Evolutionary conservation across 805 yeast species (phyloP), one percentile per base, ranked within the genome.

Genomic region (Ascoidea asiatica): DNA sequence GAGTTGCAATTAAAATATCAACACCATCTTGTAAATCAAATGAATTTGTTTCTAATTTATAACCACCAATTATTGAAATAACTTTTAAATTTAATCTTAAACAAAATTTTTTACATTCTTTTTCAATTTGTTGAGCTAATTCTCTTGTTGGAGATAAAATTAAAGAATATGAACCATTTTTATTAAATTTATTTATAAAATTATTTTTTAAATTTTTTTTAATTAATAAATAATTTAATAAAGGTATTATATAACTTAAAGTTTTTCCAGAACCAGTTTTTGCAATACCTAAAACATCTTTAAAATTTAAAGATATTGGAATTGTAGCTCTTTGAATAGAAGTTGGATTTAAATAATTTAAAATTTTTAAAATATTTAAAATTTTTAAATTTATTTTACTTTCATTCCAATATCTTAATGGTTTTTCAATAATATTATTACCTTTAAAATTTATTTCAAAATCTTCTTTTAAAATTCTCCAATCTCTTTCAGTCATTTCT

Each of bases 211-310:
- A 43, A 7, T 52, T 49, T 46, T 66, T 69, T 35, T 74, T 68
- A 15, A 56, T 48, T 62, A 61, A 50, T 15, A 81, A 64, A 50
- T 75, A 77, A 2, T 76, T 58, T 7, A 84, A 56, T 43, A 86
- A 61, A 0, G 98, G 97, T 2, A 90, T 60, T 8, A 84, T 58
- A 60, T 80, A 90, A 2, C 94, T 81, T 11, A 89, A 65, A 0
- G 98, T 90, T 57, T 92, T 90, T 53, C 98, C 98, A 1, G 95
- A 84, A 11, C 98, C 98, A 0, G 98, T 90, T 52, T 88, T 88
- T 0, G 97, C 97, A n/a, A 89, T 73, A 13, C 95, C 97, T 19
- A 89, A 69, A 2, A 85, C 66, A 58, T 90, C 96, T 20, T 75
- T 61, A 3, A 70, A 64, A 0, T 64, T 57, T 19, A 79, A 53